A percentile compares a stretch with the other conserved stretches of the same genome.
These are phyloP conservation scores for Pedinophyceae sp. DNA, from an alignment of 139 green algal species.

Conservation along the genomic window DNA sequence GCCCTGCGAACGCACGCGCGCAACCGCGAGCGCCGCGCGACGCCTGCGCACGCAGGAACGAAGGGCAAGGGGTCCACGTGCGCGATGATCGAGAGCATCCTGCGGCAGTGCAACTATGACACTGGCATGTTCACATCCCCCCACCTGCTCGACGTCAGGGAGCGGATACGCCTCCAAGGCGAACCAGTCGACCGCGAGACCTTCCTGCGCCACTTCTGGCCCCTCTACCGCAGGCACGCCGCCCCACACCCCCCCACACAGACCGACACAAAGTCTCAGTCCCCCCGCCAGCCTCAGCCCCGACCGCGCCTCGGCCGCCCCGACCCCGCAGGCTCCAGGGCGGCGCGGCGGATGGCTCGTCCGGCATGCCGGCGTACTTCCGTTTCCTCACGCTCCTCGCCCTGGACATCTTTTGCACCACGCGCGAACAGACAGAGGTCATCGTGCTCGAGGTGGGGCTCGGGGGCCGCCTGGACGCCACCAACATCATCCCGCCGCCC, in stretches of 20 bases:
- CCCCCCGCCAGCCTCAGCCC: no score
- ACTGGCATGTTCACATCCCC: conserved; percentile 80
- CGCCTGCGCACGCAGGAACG: neutral
- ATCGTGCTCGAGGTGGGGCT: conserved; percentile 89
- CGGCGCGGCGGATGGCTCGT: no score
- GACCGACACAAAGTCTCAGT: no score
- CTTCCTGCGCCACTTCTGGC: conserved; percentile 45
- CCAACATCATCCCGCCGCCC: conserved; percentile 52
- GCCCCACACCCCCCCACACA: neutral
- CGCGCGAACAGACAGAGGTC: conserved; percentile 60
- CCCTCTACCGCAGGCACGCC: neutral
- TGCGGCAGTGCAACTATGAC: conserved; percentile 51
- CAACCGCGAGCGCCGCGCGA: neutral
- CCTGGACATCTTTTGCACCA: conserved; percentile 45
- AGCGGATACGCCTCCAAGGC: conserved; percentile 66
- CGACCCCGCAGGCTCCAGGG: no score
- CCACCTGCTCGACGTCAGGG: conserved; percentile 37
- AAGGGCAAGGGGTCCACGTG: conserved; percentile 62
- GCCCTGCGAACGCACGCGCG: neutral
- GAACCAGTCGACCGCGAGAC: conserved; percentile 15
- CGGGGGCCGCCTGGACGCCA: conserved; percentile 86
- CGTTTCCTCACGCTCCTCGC: conserved; percentile 82
- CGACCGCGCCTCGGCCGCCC: neutral
- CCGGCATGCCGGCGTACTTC: conserved; percentile 83
- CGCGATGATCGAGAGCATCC: conserved; percentile 65